Conservation (phyloP, 306 rosid genomes). For the Cicer bijugum region DNA sequence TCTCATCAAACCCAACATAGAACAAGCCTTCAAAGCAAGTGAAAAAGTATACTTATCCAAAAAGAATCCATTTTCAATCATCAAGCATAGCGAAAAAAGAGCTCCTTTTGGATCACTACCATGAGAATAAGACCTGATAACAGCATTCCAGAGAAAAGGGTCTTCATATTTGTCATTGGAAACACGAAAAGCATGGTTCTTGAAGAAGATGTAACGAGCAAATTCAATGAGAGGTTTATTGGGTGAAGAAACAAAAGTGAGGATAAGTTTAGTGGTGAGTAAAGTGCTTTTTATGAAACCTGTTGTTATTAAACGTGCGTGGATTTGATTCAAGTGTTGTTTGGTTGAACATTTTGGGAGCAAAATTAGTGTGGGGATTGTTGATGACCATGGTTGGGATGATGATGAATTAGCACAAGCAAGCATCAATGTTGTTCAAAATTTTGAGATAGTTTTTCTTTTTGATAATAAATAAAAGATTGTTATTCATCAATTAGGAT, state of each 20-base stretch:
- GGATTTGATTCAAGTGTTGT: slow-evolving; percentile 62
- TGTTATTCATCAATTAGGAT: background rate
- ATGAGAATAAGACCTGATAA: slow-evolving; percentile 72
- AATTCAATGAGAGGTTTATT: slow-evolving; percentile 58
- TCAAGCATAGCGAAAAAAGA: slow-evolving; percentile 54
- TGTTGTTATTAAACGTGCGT: slow-evolving; percentile 61
- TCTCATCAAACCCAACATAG: slow-evolving; percentile 57
- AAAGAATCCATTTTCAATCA: slow-evolving; percentile 67
- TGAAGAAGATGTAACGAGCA: slow-evolving; percentile 70
- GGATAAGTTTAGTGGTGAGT: slow-evolving; percentile 59
- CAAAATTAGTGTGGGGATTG: slow-evolving; percentile 49
- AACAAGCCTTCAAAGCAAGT: slow-evolving; percentile 73
- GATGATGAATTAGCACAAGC: slow-evolving; percentile 57
- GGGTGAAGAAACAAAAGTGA: slow-evolving; percentile 70
- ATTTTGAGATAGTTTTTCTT: background rate
- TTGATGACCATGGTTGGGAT: slow-evolving; percentile 64
- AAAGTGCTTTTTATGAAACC: slow-evolving; percentile 54
- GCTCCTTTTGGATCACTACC: slow-evolving; percentile 67
- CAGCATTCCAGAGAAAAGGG: slow-evolving; percentile 85
- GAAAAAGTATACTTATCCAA: slow-evolving; percentile 70
- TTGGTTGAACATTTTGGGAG: slow-evolving; percentile 63
- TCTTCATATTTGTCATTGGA: slow-evolving; percentile 42
- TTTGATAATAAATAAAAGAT: background rate
- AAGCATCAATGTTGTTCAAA: slow-evolving; percentile 51
- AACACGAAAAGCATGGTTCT: slow-evolving; percentile 50